Base-by-base conservation (phyloP, 1,284 basidiomycete genomes). In the Polyporus tsugae region DNA sequence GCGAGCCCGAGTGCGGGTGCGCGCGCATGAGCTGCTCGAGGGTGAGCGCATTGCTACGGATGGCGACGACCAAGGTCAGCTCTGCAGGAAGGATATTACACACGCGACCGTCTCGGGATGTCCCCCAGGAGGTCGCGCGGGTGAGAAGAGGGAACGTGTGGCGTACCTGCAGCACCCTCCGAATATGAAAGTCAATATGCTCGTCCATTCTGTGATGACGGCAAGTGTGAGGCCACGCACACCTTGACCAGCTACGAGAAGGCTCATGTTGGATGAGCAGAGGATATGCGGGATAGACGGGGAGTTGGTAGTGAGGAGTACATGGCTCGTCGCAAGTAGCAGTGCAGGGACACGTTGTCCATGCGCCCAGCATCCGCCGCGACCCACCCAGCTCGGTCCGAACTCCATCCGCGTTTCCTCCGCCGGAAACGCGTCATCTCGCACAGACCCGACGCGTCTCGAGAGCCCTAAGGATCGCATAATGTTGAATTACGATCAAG, bases 1-100 rank as follows among this genome's bases (percentile, higher is more conserved):
- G 86, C 25, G 91, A 88, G 65, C 95, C 95, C 61, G 89, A 81
- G 33, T 84, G 80, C 11, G 92, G 90, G 74, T 91, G 85, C 61
- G 85, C 80, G 4, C 87, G 84, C 2, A 90, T 92, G 22, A 92
- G 80, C 70, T 88, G 86, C 77, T 94, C 91, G 2, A 91, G 80
- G 1, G 91, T 89, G 63, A 93, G 83, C 38, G 92, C 93, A 78
- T 94, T 93, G 74, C 91, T 91, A 73, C 4, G 49, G 5, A 41
- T 11, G 38, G n/a, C 2, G 35, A 2, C 2, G 35, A 6, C 3
- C n/a, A 5, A 19, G 17, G 19, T 60, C 19, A 60, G 58, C 58
- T 60, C 22, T 25, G 38, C 10, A 15, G 1, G 49, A 6, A 59
- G 29, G 38, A 29, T 0, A 1, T 3, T 22, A 60, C 6, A 71